Percentiles rank a stretch among this genome's conserved stretches.
These are phyloP conservation scores for Ceratocystis huliohia DNA, from an alignment of 2,329 filamentous ascomycete genomes.

Conservation along the genomic window DNA sequence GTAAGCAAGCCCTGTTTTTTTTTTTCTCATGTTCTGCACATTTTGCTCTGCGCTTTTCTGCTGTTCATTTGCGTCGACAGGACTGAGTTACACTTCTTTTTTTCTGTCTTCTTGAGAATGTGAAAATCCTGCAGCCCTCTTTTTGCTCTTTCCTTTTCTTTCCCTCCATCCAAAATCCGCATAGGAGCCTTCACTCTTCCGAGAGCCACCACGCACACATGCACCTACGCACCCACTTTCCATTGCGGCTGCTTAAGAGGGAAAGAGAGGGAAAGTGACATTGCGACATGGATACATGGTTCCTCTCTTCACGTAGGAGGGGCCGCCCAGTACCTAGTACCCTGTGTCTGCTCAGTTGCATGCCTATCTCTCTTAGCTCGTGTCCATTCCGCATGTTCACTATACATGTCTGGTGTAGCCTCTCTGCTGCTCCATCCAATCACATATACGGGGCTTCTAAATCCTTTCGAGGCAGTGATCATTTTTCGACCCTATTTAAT, in stretches of 20 bases:
- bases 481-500: not conserved
- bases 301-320: not conserved
- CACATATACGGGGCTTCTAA: not conserved
- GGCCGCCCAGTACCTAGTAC: not conserved
- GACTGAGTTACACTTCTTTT: not conserved
- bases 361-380: not conserved
- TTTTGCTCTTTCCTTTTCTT: not conserved
- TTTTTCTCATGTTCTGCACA: not conserved
- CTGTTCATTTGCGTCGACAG: not conserved
- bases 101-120: not conserved
- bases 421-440: not conserved
- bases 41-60: not conserved
- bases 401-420: not conserved
- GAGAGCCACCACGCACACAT: not conserved
- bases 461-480: conserved; percentile 6
- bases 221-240: not conserved
- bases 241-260: too few relatives aligned
- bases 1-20: not conserved
- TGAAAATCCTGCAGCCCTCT: conserved; percentile 5
- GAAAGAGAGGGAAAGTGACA: too few relatives aligned
- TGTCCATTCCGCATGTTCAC: not conserved
- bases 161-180: not conserved
- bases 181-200: not conserved
- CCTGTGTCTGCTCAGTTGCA: not conserved
- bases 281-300: not conserved